Conservation (phyloP, 345 rosid genomes). For the Sapria himalayana region DNA sequence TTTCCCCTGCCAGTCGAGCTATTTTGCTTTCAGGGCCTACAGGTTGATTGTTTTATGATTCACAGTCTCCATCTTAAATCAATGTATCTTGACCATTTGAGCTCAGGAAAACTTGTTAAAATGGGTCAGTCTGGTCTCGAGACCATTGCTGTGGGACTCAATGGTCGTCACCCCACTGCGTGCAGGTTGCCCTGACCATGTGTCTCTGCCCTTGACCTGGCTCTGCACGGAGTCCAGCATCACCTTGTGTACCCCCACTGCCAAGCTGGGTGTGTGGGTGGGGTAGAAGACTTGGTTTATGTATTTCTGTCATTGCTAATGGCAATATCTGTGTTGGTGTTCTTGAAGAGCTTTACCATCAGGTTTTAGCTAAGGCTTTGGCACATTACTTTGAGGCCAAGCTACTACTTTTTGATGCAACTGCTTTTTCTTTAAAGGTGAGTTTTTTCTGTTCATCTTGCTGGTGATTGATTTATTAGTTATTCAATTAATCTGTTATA, state of each 20-base stretch:
- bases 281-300: too few species aligned
- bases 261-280: too few species aligned
- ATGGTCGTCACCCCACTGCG: too few species aligned
- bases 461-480: not conserved
- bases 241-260: too few species aligned
- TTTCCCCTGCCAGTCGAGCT: slow-evolving; percentile 73
- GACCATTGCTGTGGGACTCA: too few species aligned
- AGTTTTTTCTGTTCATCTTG: slow-evolving; percentile 4
- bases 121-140: too few species aligned
- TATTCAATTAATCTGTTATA: not conserved
- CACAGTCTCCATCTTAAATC: not conserved
- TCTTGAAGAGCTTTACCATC: slow-evolving; percentile 72
- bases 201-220: too few species aligned
- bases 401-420: slow-evolving; percentile 64
- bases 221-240: too few species aligned
- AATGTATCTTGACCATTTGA: not conserved
- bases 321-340: not conserved
- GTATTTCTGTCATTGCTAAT: slow-evolving; percentile 3
- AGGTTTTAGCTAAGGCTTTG: slow-evolving; percentile 90
- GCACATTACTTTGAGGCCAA: slow-evolving; percentile 88
- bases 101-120: not conserved
- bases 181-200: too few species aligned
- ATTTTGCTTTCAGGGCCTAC: slow-evolving; percentile 94
- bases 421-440: slow-evolving; percentile 77
- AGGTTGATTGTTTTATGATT: slow-evolving; percentile 20